Base-by-base conservation (phyloP, 1,139 yeast species). In the Nadsonia starkeyi-henricii region DNA sequence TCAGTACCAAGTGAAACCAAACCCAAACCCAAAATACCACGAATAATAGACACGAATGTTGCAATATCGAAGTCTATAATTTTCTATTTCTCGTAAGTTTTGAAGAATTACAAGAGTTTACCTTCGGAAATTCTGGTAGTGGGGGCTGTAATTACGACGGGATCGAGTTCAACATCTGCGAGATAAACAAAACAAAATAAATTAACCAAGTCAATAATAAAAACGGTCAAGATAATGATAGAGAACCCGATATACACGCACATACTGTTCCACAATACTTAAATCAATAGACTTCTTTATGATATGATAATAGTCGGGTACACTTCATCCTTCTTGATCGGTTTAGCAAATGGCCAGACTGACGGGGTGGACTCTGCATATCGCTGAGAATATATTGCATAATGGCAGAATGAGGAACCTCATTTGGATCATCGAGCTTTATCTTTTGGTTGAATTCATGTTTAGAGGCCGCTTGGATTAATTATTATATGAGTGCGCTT, bases 271-370 rank as follows among this genome's bases (percentile, higher is more conserved):
- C 96, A 93, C 91, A 0, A 97, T 88, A 26, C 93, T 79, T 50
- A 91, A 69, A 63, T 93, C 98, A 98, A 93, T 93, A n/a, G 99
- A 98, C 62, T 91, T 97, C 61, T 89, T 88, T 54, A 91, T 91
- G 30, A 91, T 94, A 57, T 86, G 95, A 62, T 91, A 91, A 62
- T 93, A 93, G 64, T 93, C 98, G 0, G 95, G 88, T n/a, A n/a
- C 17, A 93, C 98, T 60, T 93, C 98, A 46, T 86, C 95, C 59
- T 78, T 79, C 63, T 83, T 86, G 17, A 93, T 98, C 0, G 98
- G 96, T 50, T 79, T 82, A 33, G 89, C 78, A 66, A 93, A 93
- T 28, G 99, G 98, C 98, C 98, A 91, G n/a, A 97, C 93, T 1
- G 96, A 85, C 0, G 97, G 94, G 63, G n/a, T n/a, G 91, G 95